Evolutionary conservation across 441 rosid genomes (phyloP).

Genomic region (Heliophila coronopifolia): DNA sequence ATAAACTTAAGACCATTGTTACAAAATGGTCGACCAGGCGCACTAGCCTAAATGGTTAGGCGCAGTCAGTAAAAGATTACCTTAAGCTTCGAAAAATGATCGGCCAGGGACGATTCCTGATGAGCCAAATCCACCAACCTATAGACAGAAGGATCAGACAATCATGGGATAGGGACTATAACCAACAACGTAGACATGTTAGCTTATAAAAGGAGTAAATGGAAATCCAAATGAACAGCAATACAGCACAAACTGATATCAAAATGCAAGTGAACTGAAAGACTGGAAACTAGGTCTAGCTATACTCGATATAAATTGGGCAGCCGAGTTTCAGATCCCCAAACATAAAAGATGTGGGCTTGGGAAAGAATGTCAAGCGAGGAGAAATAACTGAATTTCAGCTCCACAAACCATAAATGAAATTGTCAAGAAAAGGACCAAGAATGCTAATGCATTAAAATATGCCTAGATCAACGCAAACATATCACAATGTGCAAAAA

Average conservation of each 20-base stretch:
- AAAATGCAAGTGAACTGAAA: background rate
- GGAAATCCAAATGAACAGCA: background rate
- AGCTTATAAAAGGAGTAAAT: constrained; percentile 8
- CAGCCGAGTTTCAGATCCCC: no score
- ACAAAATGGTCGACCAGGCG: background rate
- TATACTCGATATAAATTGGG: constrained; percentile 7
- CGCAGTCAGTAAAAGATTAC: constrained; percentile 33
- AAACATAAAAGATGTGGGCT: no score
- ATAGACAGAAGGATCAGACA: constrained; percentile 15
- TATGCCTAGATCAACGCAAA: constrained; percentile 5
- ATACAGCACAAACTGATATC: constrained; percentile 5
- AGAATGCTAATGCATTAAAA: background rate
- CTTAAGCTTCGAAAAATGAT: constrained; percentile 88
- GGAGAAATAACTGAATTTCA: constrained; percentile 16
- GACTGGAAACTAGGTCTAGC: constrained; percentile 8
- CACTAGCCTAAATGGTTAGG: no score
- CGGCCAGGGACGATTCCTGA: constrained; percentile 82
- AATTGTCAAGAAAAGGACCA: constrained; percentile 5
- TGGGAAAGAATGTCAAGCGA: background rate
- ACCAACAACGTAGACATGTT: constrained; percentile 3
- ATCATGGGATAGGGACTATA: constrained; percentile 12
- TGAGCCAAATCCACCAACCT: constrained; percentile 93
- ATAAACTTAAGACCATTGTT: background rate
- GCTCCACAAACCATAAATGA: constrained; percentile 2
- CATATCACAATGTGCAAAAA: constrained; percentile 28